phyloP scores from a whole-genome alignment of 352 stramenopile species.

The Globisporangium rhizosaccharum region DNA sequence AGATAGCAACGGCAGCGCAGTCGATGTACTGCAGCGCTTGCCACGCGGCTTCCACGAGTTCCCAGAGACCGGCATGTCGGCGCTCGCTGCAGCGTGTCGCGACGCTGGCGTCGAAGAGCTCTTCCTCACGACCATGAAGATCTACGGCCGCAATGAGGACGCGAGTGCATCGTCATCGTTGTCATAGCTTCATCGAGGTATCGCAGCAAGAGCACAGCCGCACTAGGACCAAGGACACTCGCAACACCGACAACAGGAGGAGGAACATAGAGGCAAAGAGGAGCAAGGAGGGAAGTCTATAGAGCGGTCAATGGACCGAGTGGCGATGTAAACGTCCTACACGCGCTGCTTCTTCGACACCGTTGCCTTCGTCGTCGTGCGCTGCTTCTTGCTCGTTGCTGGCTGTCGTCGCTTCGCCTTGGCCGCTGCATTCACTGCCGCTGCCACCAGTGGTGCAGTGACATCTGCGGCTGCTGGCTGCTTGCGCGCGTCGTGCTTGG shows the following conservation, averaged over 20 bases:
- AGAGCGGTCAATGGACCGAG: conserved; percentile 16
- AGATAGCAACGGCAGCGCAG: not conserved
- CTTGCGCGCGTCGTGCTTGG: not conserved
- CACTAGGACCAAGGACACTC: not conserved
- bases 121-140: conserved; percentile 81
- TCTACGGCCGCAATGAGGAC: conserved; percentile 29
- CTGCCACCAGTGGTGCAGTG: not conserved
- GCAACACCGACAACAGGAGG: not conserved
- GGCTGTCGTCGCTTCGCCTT: conserved; percentile 14
- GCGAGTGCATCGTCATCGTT: not conserved
- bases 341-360: conserved; percentile 42
- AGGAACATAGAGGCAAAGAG: not conserved
- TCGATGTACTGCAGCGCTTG: conserved; percentile 33
- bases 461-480: conserved; percentile 6
- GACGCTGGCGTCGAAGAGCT: conserved; percentile 49
- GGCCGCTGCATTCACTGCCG: conserved; percentile 19
- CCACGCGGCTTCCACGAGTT: conserved; percentile 52
- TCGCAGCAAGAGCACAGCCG: not conserved
- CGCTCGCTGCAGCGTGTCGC: conserved; percentile 43
- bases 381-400: not conserved
- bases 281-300: not conserved
- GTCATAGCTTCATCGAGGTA: too few relatives aligned
- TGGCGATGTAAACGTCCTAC: conserved; percentile 10
- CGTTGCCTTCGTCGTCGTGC: not conserved
- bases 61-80: conserved; percentile 58